Evolutionary conservation across 805 yeast genomes (phyloP).

Genomic region (Teunomyces aglyptinius): DNA sequence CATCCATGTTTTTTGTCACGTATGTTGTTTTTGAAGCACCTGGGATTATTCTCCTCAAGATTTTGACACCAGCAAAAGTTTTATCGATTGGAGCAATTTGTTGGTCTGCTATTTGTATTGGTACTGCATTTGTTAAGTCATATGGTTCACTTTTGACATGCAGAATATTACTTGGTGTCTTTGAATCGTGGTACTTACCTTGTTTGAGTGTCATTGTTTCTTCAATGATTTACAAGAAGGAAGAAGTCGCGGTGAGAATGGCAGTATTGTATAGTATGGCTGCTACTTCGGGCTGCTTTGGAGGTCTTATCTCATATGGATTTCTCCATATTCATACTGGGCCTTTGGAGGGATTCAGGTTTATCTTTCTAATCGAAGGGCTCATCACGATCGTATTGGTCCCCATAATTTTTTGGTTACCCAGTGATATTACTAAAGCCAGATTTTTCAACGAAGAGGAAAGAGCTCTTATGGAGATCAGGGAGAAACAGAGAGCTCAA

Average conservation of each 20-base stretch:
- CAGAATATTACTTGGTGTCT: slow-evolving; percentile 51
- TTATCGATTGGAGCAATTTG: slow-evolving; percentile 29
- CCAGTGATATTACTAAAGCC: slow-evolving; percentile 40
- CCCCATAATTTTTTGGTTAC: slow-evolving; percentile 35
- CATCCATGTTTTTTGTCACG: slow-evolving; percentile 47
- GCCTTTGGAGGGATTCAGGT: slow-evolving; percentile 47
- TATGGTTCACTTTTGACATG: slow-evolving; percentile 45
- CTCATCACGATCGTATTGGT: slow-evolving; percentile 41
- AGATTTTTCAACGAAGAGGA: slow-evolving; percentile 40
- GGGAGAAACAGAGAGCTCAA: slow-evolving; percentile 34
- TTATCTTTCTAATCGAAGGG: slow-evolving; percentile 50
- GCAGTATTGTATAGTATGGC: slow-evolving; percentile 48
- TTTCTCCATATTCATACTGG: slow-evolving; percentile 27
- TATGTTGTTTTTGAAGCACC: slow-evolving; percentile 44
- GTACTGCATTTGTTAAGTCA: slow-evolving; percentile 40
- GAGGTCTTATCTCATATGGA: slow-evolving; percentile 52
- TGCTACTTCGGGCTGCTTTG: slow-evolving; percentile 54
- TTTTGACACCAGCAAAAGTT: slow-evolving; percentile 30
- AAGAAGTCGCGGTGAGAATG: slow-evolving; percentile 18
- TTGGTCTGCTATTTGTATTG: slow-evolving; percentile 41
- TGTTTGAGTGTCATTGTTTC: slow-evolving; percentile 47
- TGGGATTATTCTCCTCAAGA: slow-evolving; percentile 32
- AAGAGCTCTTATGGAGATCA: slow-evolving; percentile 29
- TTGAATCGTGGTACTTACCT: slow-evolving; percentile 54
- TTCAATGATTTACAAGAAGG: slow-evolving; percentile 15